phyloP scores from a whole-genome alignment of 805 yeast species.

The Yamadazyma sp. region DNA sequence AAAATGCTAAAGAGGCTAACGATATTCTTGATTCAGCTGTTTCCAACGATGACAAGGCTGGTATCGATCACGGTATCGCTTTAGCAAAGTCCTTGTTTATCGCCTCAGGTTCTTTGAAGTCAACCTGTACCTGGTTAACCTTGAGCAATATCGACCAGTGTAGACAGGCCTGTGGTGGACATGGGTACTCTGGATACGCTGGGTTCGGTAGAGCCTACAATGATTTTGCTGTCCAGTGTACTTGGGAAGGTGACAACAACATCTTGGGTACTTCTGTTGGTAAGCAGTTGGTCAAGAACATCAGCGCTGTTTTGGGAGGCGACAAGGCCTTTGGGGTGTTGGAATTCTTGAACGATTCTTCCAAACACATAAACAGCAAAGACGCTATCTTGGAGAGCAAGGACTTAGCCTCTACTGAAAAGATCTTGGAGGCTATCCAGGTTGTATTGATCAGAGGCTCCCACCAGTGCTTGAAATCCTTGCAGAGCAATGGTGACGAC shows the following conservation, averaged over 20 bases:
- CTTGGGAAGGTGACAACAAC: constrained; percentile 52
- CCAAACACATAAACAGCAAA: constrained; percentile 20
- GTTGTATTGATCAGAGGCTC: constrained; percentile 38
- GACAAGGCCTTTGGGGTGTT: constrained; percentile 35
- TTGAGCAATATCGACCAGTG: constrained; percentile 42
- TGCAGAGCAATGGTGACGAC: constrained; percentile 24
- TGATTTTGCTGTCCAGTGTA: constrained; percentile 49
- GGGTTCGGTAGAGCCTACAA: constrained; percentile 46
- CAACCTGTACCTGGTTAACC: constrained; percentile 46
- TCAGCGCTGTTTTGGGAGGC: constrained; percentile 29
- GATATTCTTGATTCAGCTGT: constrained; percentile 41
- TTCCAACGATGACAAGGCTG: constrained; percentile 30
- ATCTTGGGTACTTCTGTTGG: constrained; percentile 46
- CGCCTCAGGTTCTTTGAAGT: constrained; percentile 46
- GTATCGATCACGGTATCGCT: constrained; percentile 34
- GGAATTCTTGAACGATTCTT: constrained; percentile 31
- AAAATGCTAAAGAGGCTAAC: constrained; percentile 32
- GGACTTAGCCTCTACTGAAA: constrained; percentile 27
- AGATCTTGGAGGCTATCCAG: constrained; percentile 39
- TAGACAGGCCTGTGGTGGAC: constrained; percentile 50
- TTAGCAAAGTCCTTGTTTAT: constrained; percentile 44
- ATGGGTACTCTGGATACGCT: constrained; percentile 45
- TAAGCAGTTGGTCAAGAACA: constrained; percentile 37
- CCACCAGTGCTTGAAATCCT: constrained; percentile 27
- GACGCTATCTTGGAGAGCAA: constrained; percentile 30